Evolutionary conservation across 2,329 filamentous ascomycete genomes (phyloP).

Genomic region (Diplodia corticola): DNA sequence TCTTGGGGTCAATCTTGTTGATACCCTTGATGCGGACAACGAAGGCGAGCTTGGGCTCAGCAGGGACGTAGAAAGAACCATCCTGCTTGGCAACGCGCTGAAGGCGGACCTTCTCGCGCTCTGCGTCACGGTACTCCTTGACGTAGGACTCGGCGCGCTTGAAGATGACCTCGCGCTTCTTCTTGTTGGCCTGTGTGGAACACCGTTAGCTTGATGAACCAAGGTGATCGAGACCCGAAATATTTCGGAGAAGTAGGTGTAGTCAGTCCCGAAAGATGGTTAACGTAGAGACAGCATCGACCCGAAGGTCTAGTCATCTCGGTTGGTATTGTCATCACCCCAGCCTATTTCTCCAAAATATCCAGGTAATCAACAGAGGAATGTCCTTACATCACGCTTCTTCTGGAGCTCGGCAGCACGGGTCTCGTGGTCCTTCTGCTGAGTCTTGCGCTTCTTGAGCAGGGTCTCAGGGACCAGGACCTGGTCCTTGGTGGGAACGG

Average conservation of each 20-base stretch:
- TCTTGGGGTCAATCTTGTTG: constrained; percentile 99
- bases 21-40: constrained; percentile 99
- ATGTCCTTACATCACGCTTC: constrained; percentile 77
- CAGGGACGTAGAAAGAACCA: constrained; percentile 90
- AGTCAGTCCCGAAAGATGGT: constrained; percentile 99
- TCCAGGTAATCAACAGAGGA: not conserved
- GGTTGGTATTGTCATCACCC: constrained; percentile 86
- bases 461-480: constrained; percentile 98
- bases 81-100: constrained; percentile 84
- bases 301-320: constrained; percentile 84
- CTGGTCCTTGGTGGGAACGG: constrained; percentile 91
- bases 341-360: constrained; percentile 35
- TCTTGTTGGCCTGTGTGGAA: constrained; percentile 79
- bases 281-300: constrained; percentile 98
- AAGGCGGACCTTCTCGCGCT: constrained; percentile 98
- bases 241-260: constrained; percentile 34
- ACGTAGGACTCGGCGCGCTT: constrained; percentile 99
- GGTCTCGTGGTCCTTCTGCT: constrained; percentile 98
- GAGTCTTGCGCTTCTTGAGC: constrained; percentile 99
- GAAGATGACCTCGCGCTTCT: constrained; percentile 99
- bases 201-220: constrained; percentile 36
- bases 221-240: constrained; percentile 30
- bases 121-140: constrained; percentile 97
- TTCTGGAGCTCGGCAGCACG: constrained; percentile 76
- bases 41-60: constrained; percentile 95